Evolutionary conservation across 495 filamentous ascomycete species (phyloP).

Genomic region (Amphirosellinia nigrospora): DNA sequence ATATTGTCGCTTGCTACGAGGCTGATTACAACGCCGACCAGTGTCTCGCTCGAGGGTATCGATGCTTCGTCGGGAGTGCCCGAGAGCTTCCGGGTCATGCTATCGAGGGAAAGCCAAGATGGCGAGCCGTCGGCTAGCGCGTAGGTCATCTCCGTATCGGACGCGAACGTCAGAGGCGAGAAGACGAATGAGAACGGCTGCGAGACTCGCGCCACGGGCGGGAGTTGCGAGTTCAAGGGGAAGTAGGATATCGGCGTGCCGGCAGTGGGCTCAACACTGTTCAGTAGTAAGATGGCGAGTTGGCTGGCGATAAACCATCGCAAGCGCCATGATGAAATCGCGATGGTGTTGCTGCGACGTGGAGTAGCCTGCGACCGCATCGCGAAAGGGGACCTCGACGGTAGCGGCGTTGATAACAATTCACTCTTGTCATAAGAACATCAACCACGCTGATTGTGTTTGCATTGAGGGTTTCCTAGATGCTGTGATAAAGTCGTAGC

Average conservation of each 20-base stretch:
- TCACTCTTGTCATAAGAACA: constrained; percentile 4
- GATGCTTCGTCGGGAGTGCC: constrained; percentile 67
- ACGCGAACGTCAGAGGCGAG: constrained; percentile 69
- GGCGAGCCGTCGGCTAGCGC: constrained; percentile 48
- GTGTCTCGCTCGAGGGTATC: constrained; percentile 54
- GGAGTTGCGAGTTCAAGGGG: constrained; percentile 78
- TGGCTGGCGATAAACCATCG: neutral
- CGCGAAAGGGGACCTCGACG: constrained; percentile 7
- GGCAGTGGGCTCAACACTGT: neutral
- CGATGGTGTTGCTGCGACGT: constrained; percentile 2
- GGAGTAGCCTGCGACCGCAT: constrained; percentile 16
- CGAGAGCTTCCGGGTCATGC: constrained; percentile 63
- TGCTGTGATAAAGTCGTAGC: neutral
- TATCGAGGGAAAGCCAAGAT: constrained; percentile 71
- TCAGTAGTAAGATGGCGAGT: constrained; percentile 15
- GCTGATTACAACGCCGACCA: constrained; percentile 55
- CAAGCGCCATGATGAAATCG: neutral
- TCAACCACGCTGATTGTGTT: neutral
- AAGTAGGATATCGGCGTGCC: constrained; percentile 58
- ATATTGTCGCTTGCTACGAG: constrained; percentile 67
- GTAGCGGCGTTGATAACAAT: neutral
- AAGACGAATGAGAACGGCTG: constrained; percentile 71
- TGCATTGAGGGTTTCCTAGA: neutral
- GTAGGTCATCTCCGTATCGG: constrained; percentile 62
- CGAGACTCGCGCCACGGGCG: constrained; percentile 71